Percentiles rank a stretch among this genome's conserved stretches.
Evolutionary conservation across 1,284 basidiomycete species (phyloP).

Genomic region (Xerocomus minutiporus): DNA sequence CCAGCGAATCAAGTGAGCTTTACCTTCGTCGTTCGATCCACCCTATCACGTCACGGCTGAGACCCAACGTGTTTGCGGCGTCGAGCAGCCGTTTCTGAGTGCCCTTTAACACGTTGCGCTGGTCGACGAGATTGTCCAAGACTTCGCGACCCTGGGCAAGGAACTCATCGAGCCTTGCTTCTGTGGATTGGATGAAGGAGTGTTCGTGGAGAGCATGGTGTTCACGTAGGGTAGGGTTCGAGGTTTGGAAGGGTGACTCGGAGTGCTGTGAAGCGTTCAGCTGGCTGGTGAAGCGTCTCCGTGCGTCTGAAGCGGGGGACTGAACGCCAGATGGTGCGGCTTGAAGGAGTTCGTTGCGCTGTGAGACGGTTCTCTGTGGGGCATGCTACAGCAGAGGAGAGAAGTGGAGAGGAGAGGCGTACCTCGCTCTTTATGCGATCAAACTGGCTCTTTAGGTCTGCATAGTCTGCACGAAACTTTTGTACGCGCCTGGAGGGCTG

Average conservation of each 20-base stretch:
- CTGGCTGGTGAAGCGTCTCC: conserved; percentile 50
- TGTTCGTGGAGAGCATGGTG: conserved; percentile 82
- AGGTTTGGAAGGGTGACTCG: conserved; percentile 69
- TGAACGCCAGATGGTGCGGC: conserved; percentile 44
- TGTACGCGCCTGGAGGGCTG: conserved; percentile 62
- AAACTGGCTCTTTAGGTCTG: conserved; percentile 67
- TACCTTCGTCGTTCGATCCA: conserved; percentile 93
- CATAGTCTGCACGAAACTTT: conserved; percentile 75
- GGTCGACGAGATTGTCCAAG: conserved; percentile 85
- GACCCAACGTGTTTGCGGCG: conserved; percentile 87
- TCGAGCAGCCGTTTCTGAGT: conserved; percentile 80
- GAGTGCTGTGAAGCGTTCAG: conserved; percentile 43
- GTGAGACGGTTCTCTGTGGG: conserved; percentile 48
- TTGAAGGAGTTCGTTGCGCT: conserved; percentile 59
- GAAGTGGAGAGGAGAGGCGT: background rate
- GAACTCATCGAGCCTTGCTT: conserved; percentile 80
- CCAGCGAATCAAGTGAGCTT: background rate
- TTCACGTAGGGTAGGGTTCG: conserved; percentile 57
- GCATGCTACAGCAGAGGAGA: background rate
- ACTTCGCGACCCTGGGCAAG: conserved; percentile 87
- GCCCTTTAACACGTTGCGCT: conserved; percentile 87
- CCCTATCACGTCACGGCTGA: conserved; percentile 88
- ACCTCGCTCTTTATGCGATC: conserved; percentile 60
- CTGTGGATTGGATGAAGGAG: conserved; percentile 78
- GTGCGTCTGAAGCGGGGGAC: conserved; percentile 50